phyloP scores from a whole-genome alignment of 352 stramenopile species.

The Pythium phragmitis region DNA sequence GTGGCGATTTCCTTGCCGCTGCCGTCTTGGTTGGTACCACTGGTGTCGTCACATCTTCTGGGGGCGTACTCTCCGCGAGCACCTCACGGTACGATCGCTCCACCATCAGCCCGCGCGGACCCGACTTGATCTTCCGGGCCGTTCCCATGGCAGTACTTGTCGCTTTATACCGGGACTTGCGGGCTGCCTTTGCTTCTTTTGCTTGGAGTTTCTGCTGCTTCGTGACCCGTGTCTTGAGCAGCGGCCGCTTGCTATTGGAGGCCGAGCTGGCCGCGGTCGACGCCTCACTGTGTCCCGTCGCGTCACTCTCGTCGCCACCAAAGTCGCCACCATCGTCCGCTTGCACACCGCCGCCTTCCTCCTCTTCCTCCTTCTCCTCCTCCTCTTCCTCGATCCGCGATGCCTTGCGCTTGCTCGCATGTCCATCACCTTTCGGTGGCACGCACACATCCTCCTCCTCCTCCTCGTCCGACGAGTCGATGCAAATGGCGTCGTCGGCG shows the following conservation, averaged over 20 bases:
- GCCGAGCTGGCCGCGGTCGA: slow-evolving; percentile 1
- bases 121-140: background rate
- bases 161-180: too few relatives aligned
- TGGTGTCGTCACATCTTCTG: too few relatives aligned
- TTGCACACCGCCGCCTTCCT: too few relatives aligned
- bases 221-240: slow-evolving; percentile 13
- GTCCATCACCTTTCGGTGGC: background rate
- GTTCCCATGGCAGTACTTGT: background rate
- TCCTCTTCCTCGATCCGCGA: slow-evolving; percentile 2
- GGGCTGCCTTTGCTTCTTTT: slow-evolving; percentile 11
- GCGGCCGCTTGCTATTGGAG: slow-evolving; percentile 9
- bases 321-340: slow-evolving; percentile 11
- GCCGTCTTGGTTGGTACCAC: too few relatives aligned
- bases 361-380: background rate
- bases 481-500: slow-evolving; percentile 13
- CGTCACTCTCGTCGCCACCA: background rate
- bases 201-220: background rate
- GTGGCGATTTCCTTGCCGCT: too few relatives aligned
- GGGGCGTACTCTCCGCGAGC: too few relatives aligned
- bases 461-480: slow-evolving; percentile 16
- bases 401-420: slow-evolving; percentile 1
- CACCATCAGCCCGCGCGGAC: too few relatives aligned
- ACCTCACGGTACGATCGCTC: too few relatives aligned
- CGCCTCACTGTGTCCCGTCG: background rate
- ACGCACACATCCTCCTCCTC: slow-evolving; percentile 3